Conservation (phyloP, 2,329 filamentous ascomycete species). For the Trichoderma lentiforme region DNA sequence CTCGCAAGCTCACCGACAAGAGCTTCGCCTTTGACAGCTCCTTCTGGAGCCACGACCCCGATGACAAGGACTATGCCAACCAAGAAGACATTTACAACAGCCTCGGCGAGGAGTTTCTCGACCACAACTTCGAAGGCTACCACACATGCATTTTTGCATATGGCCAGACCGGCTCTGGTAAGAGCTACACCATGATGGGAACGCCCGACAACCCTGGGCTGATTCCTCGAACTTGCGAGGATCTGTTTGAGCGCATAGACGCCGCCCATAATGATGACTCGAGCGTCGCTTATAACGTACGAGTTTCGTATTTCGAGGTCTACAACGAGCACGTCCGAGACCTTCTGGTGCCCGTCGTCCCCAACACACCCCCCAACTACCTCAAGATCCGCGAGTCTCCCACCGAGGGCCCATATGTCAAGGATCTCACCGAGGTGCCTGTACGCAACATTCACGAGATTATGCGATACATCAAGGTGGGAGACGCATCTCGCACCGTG, state of each 20-base stretch:
- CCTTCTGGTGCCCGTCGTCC: conserved; percentile 70
- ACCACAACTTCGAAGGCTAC: conserved; percentile 99
- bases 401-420: conserved; percentile 92
- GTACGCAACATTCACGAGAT: conserved; percentile 86
- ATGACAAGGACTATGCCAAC: conserved; percentile 80
- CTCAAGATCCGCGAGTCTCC: conserved; percentile 97
- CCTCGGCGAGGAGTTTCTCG: conserved; percentile 91
- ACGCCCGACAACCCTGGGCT: conserved; percentile 78
- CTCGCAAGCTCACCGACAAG: conserved; percentile 81
- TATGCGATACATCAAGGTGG: conserved; percentile 83
- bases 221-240: conserved; percentile 92
- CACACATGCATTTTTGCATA: conserved; percentile 99
- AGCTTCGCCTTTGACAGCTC: conserved; percentile 95
- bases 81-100: conserved; percentile 94
- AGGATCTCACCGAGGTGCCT: conserved; percentile 90
- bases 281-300: conserved; percentile 93
- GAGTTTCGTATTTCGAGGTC: conserved; percentile 97
- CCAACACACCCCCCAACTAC: conserved; percentile 77
- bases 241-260: conserved; percentile 91
- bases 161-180: conserved; percentile 94
- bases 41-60: conserved; percentile 88
- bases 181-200: conserved; percentile 99
- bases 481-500: conserved; percentile 81
- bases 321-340: conserved; percentile 99
- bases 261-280: conserved; percentile 71